Evolutionary conservation across 169 alveolate genomes (phyloP).

Genomic region (Nephromyces sp.): DNA sequence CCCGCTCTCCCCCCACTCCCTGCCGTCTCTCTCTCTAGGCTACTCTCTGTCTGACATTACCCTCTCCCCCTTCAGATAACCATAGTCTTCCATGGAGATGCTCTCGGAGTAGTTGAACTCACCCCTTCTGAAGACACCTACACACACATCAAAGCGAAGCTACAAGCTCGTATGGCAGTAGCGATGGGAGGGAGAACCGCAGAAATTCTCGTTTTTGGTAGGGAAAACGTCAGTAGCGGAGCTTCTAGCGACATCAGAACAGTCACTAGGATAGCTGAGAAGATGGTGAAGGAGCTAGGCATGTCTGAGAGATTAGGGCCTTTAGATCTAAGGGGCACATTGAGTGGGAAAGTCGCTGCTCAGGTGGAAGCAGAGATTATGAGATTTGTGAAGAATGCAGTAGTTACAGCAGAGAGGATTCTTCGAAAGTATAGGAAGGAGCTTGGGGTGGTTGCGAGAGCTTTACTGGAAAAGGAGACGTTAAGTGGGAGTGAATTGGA

Average conservation of each 20-base stretch:
- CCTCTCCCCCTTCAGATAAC: no score
- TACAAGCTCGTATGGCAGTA: constrained; percentile 82
- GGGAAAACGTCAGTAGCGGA: constrained; percentile 77
- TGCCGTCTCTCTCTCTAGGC: no score
- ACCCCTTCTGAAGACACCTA: constrained; percentile 67
- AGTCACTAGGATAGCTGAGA: constrained; percentile 74
- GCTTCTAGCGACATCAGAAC: constrained; percentile 78
- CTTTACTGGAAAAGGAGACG: constrained; percentile 64
- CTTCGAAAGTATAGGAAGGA: constrained; percentile 54
- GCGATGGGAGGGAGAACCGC: constrained; percentile 94
- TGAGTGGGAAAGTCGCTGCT: constrained; percentile 52
- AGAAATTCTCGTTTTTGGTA: constrained; percentile 81
- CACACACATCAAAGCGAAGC: constrained; percentile 65
- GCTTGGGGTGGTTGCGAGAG: constrained; percentile 53
- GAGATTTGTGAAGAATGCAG: constrained; percentile 55
- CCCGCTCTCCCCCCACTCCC: no score
- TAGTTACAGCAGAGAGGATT: constrained; percentile 59
- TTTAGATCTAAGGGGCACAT: constrained; percentile 38
- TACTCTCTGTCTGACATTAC: no score
- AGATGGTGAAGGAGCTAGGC: constrained; percentile 81
- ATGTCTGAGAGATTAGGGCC: constrained; percentile 76
- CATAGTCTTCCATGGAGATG: constrained; percentile 84
- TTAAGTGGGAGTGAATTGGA: constrained; percentile 63
- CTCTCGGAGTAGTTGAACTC: constrained; percentile 78
- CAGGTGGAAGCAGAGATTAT: constrained; percentile 54